These are phyloP conservation scores for Crithidia thermophila DNA, from an alignment of 208 protist genomes.

Conservation along the genomic window DNA sequence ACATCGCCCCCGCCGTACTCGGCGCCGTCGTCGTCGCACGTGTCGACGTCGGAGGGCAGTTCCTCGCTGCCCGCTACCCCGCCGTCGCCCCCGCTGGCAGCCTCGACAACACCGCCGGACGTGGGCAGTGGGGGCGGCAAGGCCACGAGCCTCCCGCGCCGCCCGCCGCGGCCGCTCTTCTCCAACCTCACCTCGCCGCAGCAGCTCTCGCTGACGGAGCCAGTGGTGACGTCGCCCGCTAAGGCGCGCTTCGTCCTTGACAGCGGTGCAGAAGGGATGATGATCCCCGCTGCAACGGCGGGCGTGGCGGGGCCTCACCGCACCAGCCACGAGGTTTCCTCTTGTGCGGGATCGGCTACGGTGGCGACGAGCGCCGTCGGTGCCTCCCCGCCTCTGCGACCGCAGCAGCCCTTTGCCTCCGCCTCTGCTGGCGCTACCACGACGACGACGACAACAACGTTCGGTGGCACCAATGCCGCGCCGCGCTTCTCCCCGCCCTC, in stretches of 20 bases:
- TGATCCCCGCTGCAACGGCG: too few species aligned
- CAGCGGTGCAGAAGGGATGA: too few species aligned
- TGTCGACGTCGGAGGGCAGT: background rate
- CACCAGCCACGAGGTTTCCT: too few species aligned
- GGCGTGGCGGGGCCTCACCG: too few species aligned
- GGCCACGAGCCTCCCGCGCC: conserved; percentile 7
- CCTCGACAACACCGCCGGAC: background rate
- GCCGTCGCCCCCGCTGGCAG: background rate
- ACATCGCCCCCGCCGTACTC: background rate
- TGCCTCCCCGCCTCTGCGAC: too few species aligned
- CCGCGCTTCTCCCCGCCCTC: background rate
- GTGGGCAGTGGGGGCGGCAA: background rate
- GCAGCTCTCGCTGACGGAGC: conserved; percentile 2
- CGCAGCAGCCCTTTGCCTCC: too few species aligned
- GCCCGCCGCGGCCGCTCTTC: conserved; percentile 14
- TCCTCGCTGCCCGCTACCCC: conserved; percentile 4
- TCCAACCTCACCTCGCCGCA: conserved; percentile 9
- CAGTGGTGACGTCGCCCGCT: background rate
- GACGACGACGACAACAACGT: background rate
- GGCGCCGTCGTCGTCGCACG: background rate
- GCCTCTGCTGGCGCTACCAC: too few species aligned
- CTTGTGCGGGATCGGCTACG: too few species aligned
- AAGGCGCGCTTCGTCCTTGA: background rate
- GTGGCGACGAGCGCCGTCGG: too few species aligned
- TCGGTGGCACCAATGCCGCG: background rate